Evolutionary conservation across 345 rosid species (phyloP), one percentile per base, ranked within the genome.

Genomic region (Sonneratia caseolaris): DNA sequence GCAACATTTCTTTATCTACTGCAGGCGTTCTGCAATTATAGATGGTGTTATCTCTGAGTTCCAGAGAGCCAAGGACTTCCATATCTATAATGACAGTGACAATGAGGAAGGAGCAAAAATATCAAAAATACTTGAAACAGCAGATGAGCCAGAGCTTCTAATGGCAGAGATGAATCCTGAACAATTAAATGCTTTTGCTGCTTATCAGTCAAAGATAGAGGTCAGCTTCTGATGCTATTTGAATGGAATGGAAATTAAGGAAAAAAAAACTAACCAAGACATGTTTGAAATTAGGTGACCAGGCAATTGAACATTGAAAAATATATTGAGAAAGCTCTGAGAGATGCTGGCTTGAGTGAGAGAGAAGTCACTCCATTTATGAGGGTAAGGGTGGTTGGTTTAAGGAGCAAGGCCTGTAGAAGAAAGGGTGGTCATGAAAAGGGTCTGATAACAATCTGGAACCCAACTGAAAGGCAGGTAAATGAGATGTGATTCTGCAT

Each of bases 91-190:
- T 74, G 97, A 85, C 55, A 80, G 81, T 74, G 91, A 92, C 71
- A 84, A 88, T 73, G 97, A 86, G 79, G 99, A 86, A 77, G 99
- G 97, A 70, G 99, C 97, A 21, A 85, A 85, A 82, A 75, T 92
- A 76, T 80, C 73, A 43, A 89, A 85, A 70, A 72, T 92, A 56
- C 90, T 95, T 49, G 97, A 95, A 85, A 77, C 85, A 64, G 84
- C 97, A 57, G 89, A 93, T 66, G 99, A 95, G 80, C 97, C 97
- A 70, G 99, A 95, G 84, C 78, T 92, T 71, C 55, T 95, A 69
- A 85, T 95, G 99, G 97, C 97, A 59, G 97, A 86, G 78, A 95
- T 95, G 99, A 92, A 87, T 75, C 73, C 83, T 24, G 92, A 89
- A 82, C 99, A 92, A 72, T 83, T 92, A 69, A 79, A 78, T 83